These are phyloP conservation scores for Tolypocladium sp. DNA, from an alignment of 2,329 filamentous ascomycete genomes.

Conservation along the genomic window DNA sequence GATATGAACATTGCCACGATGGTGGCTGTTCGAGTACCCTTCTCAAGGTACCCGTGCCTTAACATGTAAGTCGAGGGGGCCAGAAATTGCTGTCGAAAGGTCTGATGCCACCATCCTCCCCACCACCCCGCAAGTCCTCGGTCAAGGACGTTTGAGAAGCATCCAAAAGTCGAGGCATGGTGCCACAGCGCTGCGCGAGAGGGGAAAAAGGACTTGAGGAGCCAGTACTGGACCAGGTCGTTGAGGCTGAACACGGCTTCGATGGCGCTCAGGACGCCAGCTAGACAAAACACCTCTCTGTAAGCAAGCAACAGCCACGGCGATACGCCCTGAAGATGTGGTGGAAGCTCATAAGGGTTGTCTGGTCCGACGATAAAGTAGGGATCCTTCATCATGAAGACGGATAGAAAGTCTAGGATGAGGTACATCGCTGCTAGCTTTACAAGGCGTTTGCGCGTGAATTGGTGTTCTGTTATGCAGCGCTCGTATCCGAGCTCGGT, in stretches of 20 bases:
- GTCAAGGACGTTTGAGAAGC: slow-evolving; percentile 46
- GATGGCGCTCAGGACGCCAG: slow-evolving; percentile 51
- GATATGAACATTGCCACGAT: slow-evolving; percentile 22
- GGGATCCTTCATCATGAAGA: slow-evolving; percentile 63
- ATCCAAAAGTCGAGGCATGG: slow-evolving; percentile 47
- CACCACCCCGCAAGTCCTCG: slow-evolving; percentile 73
- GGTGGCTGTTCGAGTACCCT: slow-evolving; percentile 15
- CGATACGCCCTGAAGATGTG: slow-evolving; percentile 32
- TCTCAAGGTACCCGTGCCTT: slow-evolving; percentile 26
- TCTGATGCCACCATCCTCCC: slow-evolving; percentile 86
- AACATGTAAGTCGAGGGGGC: slow-evolving; percentile 45
- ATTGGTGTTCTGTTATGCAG: slow-evolving; percentile 28
- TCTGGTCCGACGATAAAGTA: slow-evolving; percentile 57
- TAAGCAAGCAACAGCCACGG: slow-evolving; percentile 39
- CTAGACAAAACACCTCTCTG: slow-evolving; percentile 46
- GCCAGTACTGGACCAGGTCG: slow-evolving; percentile 45
- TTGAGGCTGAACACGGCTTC: slow-evolving; percentile 49
- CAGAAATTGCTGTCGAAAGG: slow-evolving; percentile 66
- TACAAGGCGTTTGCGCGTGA: slow-evolving; percentile 35
- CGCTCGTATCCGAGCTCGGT: slow-evolving; percentile 38
- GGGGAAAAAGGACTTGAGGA: slow-evolving; percentile 43
- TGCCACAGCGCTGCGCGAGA: slow-evolving; percentile 41
- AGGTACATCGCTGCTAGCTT: slow-evolving; percentile 51
- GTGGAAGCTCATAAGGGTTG: slow-evolving; percentile 26
- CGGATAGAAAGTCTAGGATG: slow-evolving; percentile 59